Conservation (phyloP, 176 grass and related monocot species). For the Aegilops longissima region DNA sequence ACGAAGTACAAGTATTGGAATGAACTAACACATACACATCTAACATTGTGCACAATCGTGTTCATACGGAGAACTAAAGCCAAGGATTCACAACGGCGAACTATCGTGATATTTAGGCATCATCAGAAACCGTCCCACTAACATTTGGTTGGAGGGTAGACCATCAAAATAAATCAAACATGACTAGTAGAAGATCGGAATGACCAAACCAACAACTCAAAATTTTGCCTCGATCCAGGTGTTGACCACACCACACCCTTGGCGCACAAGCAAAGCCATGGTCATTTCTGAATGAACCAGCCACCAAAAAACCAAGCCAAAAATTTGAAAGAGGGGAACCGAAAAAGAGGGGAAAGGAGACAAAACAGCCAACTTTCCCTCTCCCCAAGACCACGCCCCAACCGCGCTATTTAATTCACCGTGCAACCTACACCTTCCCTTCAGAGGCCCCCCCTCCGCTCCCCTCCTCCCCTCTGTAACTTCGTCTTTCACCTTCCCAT, state of each 20-base stretch:
- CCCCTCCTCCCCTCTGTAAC: neutral
- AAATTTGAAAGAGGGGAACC: conserved; percentile 20
- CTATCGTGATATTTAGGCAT: too few species aligned
- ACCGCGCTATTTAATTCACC: conserved; percentile 22
- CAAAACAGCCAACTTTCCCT: conserved; percentile 20
- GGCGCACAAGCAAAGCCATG: neutral
- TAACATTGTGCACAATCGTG: too few species aligned
- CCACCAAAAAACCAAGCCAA: conserved; percentile 11
- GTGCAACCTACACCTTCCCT: conserved; percentile 3
- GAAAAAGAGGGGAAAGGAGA: conserved; percentile 1
- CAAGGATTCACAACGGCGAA: too few species aligned
- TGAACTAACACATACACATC: too few species aligned
- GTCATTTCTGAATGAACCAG: too few species aligned
- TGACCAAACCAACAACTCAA: neutral
- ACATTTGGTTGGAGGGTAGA: too few species aligned
- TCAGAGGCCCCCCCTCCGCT: neutral
- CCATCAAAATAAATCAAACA: neutral
- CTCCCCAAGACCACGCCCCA: conserved; percentile 21
- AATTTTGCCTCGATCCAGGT: neutral
- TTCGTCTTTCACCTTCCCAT: neutral
- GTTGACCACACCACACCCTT: neutral
- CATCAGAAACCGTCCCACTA: too few species aligned
- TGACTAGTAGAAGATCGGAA: neutral
- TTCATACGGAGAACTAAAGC: too few species aligned
- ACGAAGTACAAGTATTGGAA: neutral